Percentiles rank a stretch among this genome's conserved stretches.
These are phyloP conservation scores for Dipodascus albidus DNA, from an alignment of 805 yeast genomes.

Conservation along the genomic window DNA sequence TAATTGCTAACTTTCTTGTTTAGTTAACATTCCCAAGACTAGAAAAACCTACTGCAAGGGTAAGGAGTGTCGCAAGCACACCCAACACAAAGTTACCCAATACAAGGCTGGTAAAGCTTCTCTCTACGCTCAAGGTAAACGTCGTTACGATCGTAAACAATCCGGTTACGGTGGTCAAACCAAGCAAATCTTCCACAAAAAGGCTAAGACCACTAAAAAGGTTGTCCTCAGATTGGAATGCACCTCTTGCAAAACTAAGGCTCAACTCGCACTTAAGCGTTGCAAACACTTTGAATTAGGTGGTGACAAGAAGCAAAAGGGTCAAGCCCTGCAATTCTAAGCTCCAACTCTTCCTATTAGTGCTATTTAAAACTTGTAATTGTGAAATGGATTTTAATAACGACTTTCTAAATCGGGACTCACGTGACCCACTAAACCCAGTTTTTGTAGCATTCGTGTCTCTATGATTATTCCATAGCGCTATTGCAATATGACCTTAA, in stretches of 20 bases:
- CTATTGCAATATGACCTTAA: constrained; percentile 48
- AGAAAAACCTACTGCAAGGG: constrained; percentile 99
- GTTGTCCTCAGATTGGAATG: constrained; percentile 99
- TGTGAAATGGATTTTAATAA: neutral
- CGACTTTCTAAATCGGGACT: neutral
- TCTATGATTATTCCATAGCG: neutral
- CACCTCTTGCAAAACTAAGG: constrained; percentile 96
- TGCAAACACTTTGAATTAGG: constrained; percentile 99
- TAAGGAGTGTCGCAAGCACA: constrained; percentile 98
- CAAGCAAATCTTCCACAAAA: constrained; percentile 99
- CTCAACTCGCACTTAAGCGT: constrained; percentile 96
- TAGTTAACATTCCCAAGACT: constrained; percentile 99
- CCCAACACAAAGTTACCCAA: constrained; percentile 99
- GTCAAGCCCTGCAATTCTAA: constrained; percentile 99
- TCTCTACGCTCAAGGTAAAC: constrained; percentile 98
- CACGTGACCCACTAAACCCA: neutral
- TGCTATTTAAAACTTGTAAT: no score
- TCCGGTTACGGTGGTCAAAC: constrained; percentile 99
- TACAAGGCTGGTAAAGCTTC: constrained; percentile 99
- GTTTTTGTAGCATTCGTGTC: neutral
- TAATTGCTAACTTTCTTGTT: constrained; percentile 9
- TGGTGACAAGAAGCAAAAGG: constrained; percentile 99
- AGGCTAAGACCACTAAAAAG: constrained; percentile 99
- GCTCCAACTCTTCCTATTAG: no score
- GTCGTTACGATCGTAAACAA: constrained; percentile 99